A percentile compares a stretch with the other conserved stretches of the same genome.
These are phyloP conservation scores for Paracorniculantispora psalliotae DNA, from an alignment of 2,329 filamentous ascomycete genomes.

Conservation along the genomic window DNA sequence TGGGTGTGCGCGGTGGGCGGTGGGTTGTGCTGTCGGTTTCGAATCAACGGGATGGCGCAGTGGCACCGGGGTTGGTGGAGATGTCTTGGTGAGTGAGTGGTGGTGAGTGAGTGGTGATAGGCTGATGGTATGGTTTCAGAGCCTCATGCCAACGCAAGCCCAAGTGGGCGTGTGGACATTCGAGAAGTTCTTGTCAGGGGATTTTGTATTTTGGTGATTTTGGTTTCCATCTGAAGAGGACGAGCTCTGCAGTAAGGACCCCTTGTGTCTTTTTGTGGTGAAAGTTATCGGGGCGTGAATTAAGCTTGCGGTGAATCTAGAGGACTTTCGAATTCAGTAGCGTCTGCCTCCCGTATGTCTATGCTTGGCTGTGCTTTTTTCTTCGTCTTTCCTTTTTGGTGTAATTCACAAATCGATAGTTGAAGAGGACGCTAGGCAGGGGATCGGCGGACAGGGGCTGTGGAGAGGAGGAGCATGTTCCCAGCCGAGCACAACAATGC, in stretches of 20 bases:
- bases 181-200: neutral
- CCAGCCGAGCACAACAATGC: neutral
- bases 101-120: neutral
- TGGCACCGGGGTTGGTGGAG: neutral
- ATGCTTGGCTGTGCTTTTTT: no score
- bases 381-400: neutral
- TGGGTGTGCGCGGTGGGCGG: neutral
- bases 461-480: neutral
- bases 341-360: no score
- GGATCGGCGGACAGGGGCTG: neutral
- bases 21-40: neutral
- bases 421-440: neutral
- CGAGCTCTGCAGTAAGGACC: no score
- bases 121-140: slow-evolving; percentile 9
- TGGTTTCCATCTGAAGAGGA: neutral
- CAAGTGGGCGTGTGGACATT: neutral
- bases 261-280: no score
- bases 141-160: slow-evolving; percentile 1
- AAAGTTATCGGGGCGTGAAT: no score
- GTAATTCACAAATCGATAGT: neutral
- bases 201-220: no score
- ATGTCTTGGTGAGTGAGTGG: neutral
- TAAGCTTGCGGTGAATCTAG: no score
- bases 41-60: neutral
- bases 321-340: no score